Evolutionary conservation across 805 yeast species (phyloP), one percentile per base, ranked within the genome.

Genomic region (Ogataea haglerorum): DNA sequence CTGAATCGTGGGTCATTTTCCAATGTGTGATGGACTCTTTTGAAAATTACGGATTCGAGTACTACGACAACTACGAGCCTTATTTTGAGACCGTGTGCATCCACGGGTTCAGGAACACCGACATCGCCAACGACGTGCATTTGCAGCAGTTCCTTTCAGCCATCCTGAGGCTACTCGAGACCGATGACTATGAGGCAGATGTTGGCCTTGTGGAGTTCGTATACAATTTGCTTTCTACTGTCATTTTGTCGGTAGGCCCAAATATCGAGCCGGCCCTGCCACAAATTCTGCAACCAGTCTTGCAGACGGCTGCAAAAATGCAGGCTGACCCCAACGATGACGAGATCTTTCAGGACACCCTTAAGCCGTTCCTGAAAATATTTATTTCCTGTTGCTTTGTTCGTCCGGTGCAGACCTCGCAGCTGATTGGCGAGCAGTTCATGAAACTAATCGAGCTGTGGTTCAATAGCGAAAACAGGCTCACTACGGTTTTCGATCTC

Each of bases 401-500:
- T 30, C 69, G 66, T 34, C 69, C 78, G 15, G 47, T 47, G 1
- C 49, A 55, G 4, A 63, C 73, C 1, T 47, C 69, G 32, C 65
- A 64, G 38, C 57, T 66, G 34, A 52, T 71, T 26, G 69, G 66
- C 14, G 60, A 62, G 17, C 63, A 65, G 38, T 60, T 71, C 3
- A 45, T 61, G 24, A 53, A 61, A 22, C 70, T 73, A 45, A 64
- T 66, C 53, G 66, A 69, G 44, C 58, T 73, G 46, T 75, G 80
- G 80, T 64, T 75, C 45, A 64, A 68, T 43, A 63, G 70, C 48
- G 64, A 72, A 16, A 71, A 64, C 8, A 30, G 44, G 43, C 67
- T 73, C 57, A 70, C 66, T 40, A 75, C 80, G 44, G 80, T 75
- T 15, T 75, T 73, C 47, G 81, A 79, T 19, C 65, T 78, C 46